Percentiles rank a stretch among this genome's conserved stretches.
Evolutionary conservation across 1,284 basidiomycete genomes (phyloP).

Genomic region (Ustilago loliicola): DNA sequence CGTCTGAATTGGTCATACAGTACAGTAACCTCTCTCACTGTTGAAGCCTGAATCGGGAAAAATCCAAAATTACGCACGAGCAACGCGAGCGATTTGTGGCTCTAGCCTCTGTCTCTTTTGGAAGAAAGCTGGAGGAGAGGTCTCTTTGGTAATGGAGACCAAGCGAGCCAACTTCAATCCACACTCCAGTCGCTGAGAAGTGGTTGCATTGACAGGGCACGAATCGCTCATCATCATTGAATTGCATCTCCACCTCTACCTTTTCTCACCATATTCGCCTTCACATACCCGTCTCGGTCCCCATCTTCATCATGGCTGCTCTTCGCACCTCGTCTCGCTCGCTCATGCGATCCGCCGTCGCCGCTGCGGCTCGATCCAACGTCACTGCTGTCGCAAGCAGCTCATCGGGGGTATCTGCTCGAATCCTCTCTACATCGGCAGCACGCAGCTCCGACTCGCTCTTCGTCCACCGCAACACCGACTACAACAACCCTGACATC

Average conservation of each 20-base stretch:
- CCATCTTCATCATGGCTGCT: constrained; percentile 36
- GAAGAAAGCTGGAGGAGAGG: constrained; percentile 8
- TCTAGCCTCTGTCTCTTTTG: constrained; percentile 4
- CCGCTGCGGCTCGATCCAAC: constrained; percentile 35
- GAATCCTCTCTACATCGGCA: constrained; percentile 52
- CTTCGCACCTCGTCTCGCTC: constrained; percentile 51
- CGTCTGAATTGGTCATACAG: constrained; percentile 48
- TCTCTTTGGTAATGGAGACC: constrained; percentile 16
- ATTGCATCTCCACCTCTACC: constrained; percentile 6
- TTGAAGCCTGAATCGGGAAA: constrained; percentile 11
- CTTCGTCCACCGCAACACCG: constrained; percentile 84
- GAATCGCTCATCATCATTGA: constrained; percentile 1
- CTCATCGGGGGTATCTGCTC: constrained; percentile 34
- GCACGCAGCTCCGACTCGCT: constrained; percentile 62
- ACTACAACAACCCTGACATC: constrained; percentile 82
- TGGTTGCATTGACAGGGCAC: too few relatives aligned
- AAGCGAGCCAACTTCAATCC: not conserved
- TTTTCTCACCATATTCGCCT: not conserved
- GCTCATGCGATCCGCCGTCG: constrained; percentile 45
- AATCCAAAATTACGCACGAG: constrained; percentile 27
- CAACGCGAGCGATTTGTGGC: not conserved
- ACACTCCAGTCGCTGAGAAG: not conserved
- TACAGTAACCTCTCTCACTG: not conserved
- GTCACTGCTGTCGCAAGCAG: constrained; percentile 34
- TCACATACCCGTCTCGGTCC: not conserved